Base-by-base conservation (phyloP, 352 stramenopile species). In the Aphanomyces stellatus region DNA sequence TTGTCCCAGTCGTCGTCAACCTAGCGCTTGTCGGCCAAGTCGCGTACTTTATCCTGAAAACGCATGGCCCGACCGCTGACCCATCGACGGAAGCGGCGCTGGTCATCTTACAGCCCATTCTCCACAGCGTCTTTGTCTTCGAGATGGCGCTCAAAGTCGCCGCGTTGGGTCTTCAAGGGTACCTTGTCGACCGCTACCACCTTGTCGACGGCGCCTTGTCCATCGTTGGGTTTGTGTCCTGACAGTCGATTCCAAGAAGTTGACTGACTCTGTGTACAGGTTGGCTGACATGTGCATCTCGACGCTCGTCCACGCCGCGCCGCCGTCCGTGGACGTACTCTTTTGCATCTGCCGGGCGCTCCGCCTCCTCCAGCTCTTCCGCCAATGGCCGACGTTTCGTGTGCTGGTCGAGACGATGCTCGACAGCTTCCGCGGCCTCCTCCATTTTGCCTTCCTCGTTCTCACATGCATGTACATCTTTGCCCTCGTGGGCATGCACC, bases 381-480 rank as follows among this genome's bases (percentile, higher is more conserved):
- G 34, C 19, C 53, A 62, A 31, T 62, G 30, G 53, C 28, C 34
- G 3, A 48, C 19, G 4, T 62, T 62, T 27, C 53, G 53, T n/a
- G 25, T 62, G 15, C 53, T 62, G 8, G 13, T 62, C 6, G 53
- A 62, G 33, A 62, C 53, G 30, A 62, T 62, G 53, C 17, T 62
- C 2, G 24, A 27, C n/a, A 62, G 53, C 27, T 62, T 62, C 25
- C 53, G 35, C 15, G 53, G 53, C 33, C 33, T 62, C 19, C 19
- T 22, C 4, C 34, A 94, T 65, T 97, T 97, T 71, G 83, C 74
- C 1, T 57, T 97, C 35, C 74, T 98, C 3, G 74, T 98, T 15
- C 57, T 90, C 11, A 75, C 98, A 5, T 81, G 95, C 51, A 87
- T 96, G 70, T 96, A 91, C 53, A 90, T 97, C n/a, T 96, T 91